Evolutionary conservation across 805 yeast genomes (phyloP).

Genomic region (Candida loeiensis): DNA sequence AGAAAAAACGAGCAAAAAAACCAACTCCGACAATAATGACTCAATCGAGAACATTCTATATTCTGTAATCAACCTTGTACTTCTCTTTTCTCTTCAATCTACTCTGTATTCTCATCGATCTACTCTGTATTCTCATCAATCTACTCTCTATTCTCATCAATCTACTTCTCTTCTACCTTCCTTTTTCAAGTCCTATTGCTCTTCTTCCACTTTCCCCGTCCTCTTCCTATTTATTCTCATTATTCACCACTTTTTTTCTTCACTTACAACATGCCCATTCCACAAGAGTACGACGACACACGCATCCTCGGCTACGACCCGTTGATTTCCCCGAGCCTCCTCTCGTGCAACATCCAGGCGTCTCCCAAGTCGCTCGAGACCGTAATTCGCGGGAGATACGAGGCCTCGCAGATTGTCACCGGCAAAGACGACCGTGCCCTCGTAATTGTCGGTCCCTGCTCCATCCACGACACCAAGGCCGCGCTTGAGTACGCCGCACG

Average conservation of each 20-base stretch:
- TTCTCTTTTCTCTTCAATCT: background rate
- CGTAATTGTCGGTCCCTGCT: conserved; percentile 94
- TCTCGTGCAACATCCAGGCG: conserved; percentile 82
- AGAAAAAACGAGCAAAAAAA: too few relatives aligned
- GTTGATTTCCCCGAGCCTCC: conserved; percentile 83
- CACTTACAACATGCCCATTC: conserved; percentile 6
- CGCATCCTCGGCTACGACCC: conserved; percentile 91
- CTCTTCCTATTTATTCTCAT: too few relatives aligned
- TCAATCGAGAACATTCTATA: too few relatives aligned
- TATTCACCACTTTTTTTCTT: conserved; percentile 1
- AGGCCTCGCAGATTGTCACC: conserved; percentile 67
- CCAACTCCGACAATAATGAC: too few relatives aligned
- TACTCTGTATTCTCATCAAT: too few relatives aligned
- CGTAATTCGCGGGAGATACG: conserved; percentile 74
- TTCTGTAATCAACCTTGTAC: too few relatives aligned
- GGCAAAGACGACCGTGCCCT: conserved; percentile 80
- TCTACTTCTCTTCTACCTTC: background rate
- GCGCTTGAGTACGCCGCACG: conserved; percentile 84
- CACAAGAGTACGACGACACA: conserved; percentile 63
- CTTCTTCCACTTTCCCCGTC: background rate
- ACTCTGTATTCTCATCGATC: background rate
- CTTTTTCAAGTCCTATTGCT: background rate
- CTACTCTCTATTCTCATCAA: background rate
- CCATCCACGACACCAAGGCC: conserved; percentile 86
- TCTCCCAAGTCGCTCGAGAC: conserved; percentile 50